A percentile compares a stretch with the other conserved stretches of the same genome.
These are phyloP conservation scores for Brassica hybrid DNA, from an alignment of 441 rosid species.

Conservation along the genomic window DNA sequence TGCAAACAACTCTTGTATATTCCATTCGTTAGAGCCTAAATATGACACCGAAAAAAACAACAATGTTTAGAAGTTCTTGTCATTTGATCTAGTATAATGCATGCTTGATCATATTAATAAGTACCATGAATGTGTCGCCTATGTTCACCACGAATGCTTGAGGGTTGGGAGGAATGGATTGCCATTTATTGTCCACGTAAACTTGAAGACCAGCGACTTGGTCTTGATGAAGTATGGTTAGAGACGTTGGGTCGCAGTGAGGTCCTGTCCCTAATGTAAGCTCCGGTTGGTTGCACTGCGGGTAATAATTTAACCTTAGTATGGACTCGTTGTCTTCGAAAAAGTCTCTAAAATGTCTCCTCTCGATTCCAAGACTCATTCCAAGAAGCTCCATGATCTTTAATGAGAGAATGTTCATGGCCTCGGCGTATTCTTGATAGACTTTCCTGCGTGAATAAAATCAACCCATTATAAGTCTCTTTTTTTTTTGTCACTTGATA, in stretches of 20 bases:
- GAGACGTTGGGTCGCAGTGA: too few relatives aligned
- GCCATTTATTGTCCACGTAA: slow-evolving; percentile 55
- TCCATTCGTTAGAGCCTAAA: slow-evolving; percentile 66
- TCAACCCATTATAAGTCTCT: too few relatives aligned
- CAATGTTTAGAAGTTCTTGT: slow-evolving; percentile 1
- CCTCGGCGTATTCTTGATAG: too few relatives aligned
- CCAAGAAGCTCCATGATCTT: too few relatives aligned
- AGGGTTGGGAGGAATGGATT: slow-evolving; percentile 49
- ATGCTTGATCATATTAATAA: slow-evolving; percentile 8
- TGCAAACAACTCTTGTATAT: slow-evolving; percentile 70
- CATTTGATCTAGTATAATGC: not conserved
- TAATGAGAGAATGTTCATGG: too few relatives aligned
- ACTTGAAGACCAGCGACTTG: slow-evolving; percentile 68
- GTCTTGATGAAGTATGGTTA: slow-evolving; percentile 70
- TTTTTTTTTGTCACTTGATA: too few relatives aligned
- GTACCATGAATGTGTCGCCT: slow-evolving; percentile 72
- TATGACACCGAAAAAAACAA: not conserved
- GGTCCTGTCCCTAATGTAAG: slow-evolving; percentile 66
- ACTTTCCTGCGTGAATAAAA: too few relatives aligned
- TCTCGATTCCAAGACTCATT: slow-evolving; percentile 51
- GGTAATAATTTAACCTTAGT: slow-evolving; percentile 59
- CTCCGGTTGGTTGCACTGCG: slow-evolving; percentile 57
- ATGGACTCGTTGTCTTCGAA: slow-evolving; percentile 58
- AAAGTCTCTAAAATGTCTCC: slow-evolving; percentile 48
- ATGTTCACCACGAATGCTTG: slow-evolving; percentile 60